Base-by-base conservation (phyloP, 73 alveolate species). In the Paramecium sexaurelia region DNA sequence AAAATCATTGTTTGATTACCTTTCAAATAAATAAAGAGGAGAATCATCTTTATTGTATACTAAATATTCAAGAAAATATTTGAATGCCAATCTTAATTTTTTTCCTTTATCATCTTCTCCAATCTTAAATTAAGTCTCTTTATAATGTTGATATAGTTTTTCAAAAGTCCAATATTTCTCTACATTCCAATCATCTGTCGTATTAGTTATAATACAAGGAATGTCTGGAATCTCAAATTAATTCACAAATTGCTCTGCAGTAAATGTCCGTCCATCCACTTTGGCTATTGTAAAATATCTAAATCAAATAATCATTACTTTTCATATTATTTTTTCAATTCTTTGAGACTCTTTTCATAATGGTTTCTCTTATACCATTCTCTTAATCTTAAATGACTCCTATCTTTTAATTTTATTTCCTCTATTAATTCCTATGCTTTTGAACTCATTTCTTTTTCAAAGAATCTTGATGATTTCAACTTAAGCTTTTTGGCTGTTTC, bases 51-150 rank as follows among this genome's bases (percentile, higher is more conserved):
- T 93, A 51, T 93, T 93, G 69, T 93, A 91, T 5, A 93, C 85
- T 94, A 96, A 82, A 88, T 96, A 96, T 75, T 94, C 97, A 24
- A 96, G 55, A 78, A 91, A 96, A 75, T 96, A 89, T 75, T 93
- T 93, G 61, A 96, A 84, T 15, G 92, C 94, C 1, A 96, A 75
- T 84, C 95, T 94, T 8, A 96, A 94, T 41, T 95, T 95, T 13
- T 95, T 87, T 3, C 98, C 98, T n/a, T 94, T 94, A 68, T 96
- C 97, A 85, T 96, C 96, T 67, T 96, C 98, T 3, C 98, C 98
- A 9, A 96, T 92, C 68, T 93, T 94, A 55, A 96, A 92, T 37
- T 43, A 35, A 15, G 91, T 67, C 24, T 91, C 95, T 35, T 92
- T 86, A 56, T 90, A 94, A 15, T 71, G 85, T 55, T 93, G 20